These are phyloP conservation scores for Lentinula guzmanii DNA, from an alignment of 768 basidiomycete species.

Conservation along the genomic window DNA sequence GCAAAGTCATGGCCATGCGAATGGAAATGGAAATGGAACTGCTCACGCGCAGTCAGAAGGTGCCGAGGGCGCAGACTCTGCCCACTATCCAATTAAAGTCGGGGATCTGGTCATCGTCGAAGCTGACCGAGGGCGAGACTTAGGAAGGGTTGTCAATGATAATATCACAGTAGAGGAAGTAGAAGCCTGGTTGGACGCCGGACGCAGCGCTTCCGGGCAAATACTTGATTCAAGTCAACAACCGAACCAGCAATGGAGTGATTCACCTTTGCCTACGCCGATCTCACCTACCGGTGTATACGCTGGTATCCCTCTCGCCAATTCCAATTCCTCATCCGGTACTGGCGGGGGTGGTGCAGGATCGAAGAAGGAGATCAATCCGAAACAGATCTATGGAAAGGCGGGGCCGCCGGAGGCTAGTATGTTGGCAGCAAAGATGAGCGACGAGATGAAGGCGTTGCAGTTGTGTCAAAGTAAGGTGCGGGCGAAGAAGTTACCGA, in stretches of 20 bases:
- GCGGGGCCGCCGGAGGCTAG: constrained; percentile 79
- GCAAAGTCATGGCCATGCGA: neutral
- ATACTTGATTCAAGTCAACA: constrained; percentile 35
- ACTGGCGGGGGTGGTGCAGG: constrained; percentile 16
- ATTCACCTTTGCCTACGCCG: neutral
- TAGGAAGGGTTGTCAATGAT: constrained; percentile 90
- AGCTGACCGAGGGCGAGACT: constrained; percentile 89
- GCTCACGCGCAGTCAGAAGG: neutral
- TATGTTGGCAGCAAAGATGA: constrained; percentile 72
- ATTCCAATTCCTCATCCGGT: constrained; percentile 14
- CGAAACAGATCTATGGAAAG: constrained; percentile 94
- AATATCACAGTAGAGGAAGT: constrained; percentile 87
- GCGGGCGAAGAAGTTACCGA: constrained; percentile 88
- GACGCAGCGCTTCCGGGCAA: constrained; percentile 11
- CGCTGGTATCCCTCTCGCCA: neutral
- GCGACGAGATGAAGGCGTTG: constrained; percentile 90
- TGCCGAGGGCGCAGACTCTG: neutral
- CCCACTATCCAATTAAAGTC: constrained; percentile 43
- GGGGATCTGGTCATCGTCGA: constrained; percentile 96
- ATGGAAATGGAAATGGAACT: neutral
- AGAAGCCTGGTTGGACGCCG: constrained; percentile 62
- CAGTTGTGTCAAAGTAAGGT: constrained; percentile 91
- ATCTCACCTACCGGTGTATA: constrained; percentile 4
- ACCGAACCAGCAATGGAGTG: constrained; percentile 12
- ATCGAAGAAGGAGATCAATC: constrained; percentile 88